Base-by-base conservation (phyloP, 805 yeast genomes). In the Saccharomycopsis capsularis region DNA sequence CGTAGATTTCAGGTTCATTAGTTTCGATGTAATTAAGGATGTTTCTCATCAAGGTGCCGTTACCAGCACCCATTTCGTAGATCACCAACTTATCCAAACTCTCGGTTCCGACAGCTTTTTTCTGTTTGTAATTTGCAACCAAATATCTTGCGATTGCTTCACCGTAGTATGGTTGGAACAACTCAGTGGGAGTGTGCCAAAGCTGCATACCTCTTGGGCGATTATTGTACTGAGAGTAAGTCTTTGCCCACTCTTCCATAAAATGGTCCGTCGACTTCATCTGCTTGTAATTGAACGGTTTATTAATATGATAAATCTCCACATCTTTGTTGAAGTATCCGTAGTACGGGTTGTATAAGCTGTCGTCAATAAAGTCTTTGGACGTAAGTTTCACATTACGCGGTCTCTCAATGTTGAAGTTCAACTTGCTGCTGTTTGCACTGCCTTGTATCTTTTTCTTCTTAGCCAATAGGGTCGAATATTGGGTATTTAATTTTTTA, bases 121-220 rank as follows among this genome's bases (percentile, higher is more conserved):
- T 81, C 56, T 80, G 66, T 62, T 81, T 79, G 61, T 82, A 85
- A 60, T 85, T 82, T 6, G 79, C 81, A 47, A 87, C 65, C 18
- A 90, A 66, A 64, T 87, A 85, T 47, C 90, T 68, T 0, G 96
- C 96, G 49, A 91, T 67, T 0, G 95, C 88, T 61, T 85, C 85
- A 13, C 95, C 95, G 58, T 88, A 87, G 57, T 71, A 81, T 0
- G 96, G 95, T 54, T 81, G 81, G 65, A 87, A 87, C 40, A 87
- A 68, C 63, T 88, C 95, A 0, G 93, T 83, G 1, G 95, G 95
- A 0, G 95, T 87, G 60, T 87, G 95, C 95, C 95, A 87, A 42
- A 85, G 64, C 63, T 87, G 95, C 15, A 79, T 55, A 1, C 44
- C 44, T 21, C 19, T 46, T n/a, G 38, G 38, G 15, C 36, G 46